These are phyloP conservation scores for Tulasnella sp. DNA, from an alignment of 768 basidiomycete species.

Conservation along the genomic window DNA sequence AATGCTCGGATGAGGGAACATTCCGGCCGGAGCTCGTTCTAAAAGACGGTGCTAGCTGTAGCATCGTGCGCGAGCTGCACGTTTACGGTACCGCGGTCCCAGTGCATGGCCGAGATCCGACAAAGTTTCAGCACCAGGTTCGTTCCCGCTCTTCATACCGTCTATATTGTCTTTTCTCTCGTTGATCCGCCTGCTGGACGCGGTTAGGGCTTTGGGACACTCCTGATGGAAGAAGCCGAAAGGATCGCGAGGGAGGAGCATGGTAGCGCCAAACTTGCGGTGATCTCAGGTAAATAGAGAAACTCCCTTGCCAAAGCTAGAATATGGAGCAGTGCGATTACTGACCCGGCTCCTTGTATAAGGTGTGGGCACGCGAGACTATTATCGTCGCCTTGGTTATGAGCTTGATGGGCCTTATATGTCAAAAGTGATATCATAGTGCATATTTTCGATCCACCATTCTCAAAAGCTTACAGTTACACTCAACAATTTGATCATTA, in stretches of 20 bases:
- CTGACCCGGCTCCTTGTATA: background rate
- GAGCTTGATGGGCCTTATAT: slow-evolving; percentile 95
- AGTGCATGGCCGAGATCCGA: slow-evolving; percentile 93
- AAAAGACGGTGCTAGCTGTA: slow-evolving; percentile 62
- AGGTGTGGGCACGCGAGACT: slow-evolving; percentile 95
- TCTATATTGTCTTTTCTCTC: background rate
- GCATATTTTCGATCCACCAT: background rate
- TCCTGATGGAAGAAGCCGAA: slow-evolving; percentile 99
- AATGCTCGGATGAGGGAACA: slow-evolving; percentile 94
- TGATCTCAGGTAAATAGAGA: slow-evolving; percentile 68
- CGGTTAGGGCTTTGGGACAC: slow-evolving; percentile 82
- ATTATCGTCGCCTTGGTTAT: slow-evolving; percentile 91
- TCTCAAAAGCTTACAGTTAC: too few species aligned
- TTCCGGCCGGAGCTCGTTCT: slow-evolving; percentile 85
- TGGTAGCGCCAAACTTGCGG: slow-evolving; percentile 89
- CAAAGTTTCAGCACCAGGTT: slow-evolving; percentile 94
- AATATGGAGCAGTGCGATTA: background rate
- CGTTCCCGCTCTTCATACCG: slow-evolving; percentile 14
- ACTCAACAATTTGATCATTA: too few species aligned
- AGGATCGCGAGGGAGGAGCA: slow-evolving; percentile 96
- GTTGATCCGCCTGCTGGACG: background rate
- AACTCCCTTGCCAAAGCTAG: background rate
- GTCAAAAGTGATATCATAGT: slow-evolving; percentile 64
- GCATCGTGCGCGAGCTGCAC: slow-evolving; percentile 91
- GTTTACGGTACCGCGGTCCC: slow-evolving; percentile 98